Evolutionary conservation across 768 basidiomycete species (phyloP).

Genomic region (Boletus insuetus): DNA sequence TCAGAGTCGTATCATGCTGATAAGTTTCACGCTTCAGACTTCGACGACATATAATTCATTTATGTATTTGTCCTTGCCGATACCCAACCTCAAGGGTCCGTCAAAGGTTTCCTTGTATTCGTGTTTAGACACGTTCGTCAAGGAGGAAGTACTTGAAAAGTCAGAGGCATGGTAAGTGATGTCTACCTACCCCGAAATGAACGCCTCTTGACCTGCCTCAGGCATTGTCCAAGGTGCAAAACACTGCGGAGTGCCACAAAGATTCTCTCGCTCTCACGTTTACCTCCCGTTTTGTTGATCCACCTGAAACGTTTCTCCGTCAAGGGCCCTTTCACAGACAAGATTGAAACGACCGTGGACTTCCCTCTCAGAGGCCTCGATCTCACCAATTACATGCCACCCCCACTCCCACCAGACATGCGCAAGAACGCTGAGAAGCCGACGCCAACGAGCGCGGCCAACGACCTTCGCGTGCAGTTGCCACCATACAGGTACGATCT

Average conservation of each 20-base stretch:
- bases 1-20: constrained; percentile 12
- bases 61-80: constrained; percentile 90
- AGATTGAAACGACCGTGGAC: constrained; percentile 92
- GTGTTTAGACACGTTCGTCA: constrained; percentile 89
- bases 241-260: constrained; percentile 82
- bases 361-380: constrained; percentile 70
- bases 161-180: constrained; percentile 84
- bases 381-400: constrained; percentile 82
- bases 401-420: constrained; percentile 65
- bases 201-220: constrained; percentile 28
- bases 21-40: constrained; percentile 50
- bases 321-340: constrained; percentile 91
- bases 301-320: constrained; percentile 91
- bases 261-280: constrained; percentile 82
- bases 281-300: constrained; percentile 90
- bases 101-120: constrained; percentile 66
- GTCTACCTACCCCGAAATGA: background rate
- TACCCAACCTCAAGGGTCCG: constrained; percentile 62
- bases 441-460: constrained; percentile 26
- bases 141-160: constrained; percentile 85
- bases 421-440: constrained; percentile 49
- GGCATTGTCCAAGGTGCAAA: constrained; percentile 97
- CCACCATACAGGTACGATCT: constrained; percentile 92
- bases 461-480: constrained; percentile 79
- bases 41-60: constrained; percentile 97